Evolutionary conservation across 1,284 basidiomycete species (phyloP).

Genomic region (Trichosporon sp.): DNA sequence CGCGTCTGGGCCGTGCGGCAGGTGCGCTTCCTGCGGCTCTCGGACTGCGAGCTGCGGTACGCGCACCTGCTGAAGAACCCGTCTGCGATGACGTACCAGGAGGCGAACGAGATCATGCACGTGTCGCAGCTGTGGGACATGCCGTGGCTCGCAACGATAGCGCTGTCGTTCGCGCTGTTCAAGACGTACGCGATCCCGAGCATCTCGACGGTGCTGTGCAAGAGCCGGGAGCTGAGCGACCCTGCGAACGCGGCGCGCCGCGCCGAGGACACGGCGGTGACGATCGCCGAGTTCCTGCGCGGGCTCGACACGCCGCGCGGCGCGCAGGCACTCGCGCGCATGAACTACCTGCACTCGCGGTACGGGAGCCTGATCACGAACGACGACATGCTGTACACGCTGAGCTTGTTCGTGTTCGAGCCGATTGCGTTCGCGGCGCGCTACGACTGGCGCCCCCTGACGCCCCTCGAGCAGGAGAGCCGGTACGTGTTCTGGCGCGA

Average conservation of each 20-base stretch:
- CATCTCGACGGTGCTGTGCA: slow-evolving; percentile 13
- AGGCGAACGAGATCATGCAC: slow-evolving; percentile 16
- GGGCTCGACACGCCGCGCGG: slow-evolving; percentile 11
- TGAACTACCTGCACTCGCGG: slow-evolving; percentile 14
- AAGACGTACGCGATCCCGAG: slow-evolving; percentile 15
- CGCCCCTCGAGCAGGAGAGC: slow-evolving; percentile 9
- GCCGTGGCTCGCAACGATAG: slow-evolving; percentile 5
- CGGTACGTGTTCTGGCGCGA: slow-evolving; percentile 18
- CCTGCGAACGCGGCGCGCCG: slow-evolving; percentile 6
- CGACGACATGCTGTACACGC: slow-evolving; percentile 16
- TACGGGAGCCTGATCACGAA: slow-evolving; percentile 12
- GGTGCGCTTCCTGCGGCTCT: slow-evolving; percentile 10
- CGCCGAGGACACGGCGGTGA: slow-evolving; percentile 13
- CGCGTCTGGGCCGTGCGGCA: slow-evolving; percentile 11
- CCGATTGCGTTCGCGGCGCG: background rate
- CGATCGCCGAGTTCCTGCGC: slow-evolving; percentile 12
- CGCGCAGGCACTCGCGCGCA: slow-evolving; percentile 7
- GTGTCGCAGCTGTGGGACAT: slow-evolving; percentile 12
- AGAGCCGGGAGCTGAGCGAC: slow-evolving; percentile 2
- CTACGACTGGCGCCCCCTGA: slow-evolving; percentile 12
- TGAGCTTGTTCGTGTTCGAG: slow-evolving; percentile 11
- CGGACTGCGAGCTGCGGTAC: slow-evolving; percentile 3
- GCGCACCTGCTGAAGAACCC: slow-evolving; percentile 11
- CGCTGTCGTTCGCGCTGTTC: slow-evolving; percentile 14
- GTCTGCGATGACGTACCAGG: slow-evolving; percentile 17